Base-by-base conservation (phyloP, 192 early-diverging fungal genomes). In the Coemansia sp. region DNA sequence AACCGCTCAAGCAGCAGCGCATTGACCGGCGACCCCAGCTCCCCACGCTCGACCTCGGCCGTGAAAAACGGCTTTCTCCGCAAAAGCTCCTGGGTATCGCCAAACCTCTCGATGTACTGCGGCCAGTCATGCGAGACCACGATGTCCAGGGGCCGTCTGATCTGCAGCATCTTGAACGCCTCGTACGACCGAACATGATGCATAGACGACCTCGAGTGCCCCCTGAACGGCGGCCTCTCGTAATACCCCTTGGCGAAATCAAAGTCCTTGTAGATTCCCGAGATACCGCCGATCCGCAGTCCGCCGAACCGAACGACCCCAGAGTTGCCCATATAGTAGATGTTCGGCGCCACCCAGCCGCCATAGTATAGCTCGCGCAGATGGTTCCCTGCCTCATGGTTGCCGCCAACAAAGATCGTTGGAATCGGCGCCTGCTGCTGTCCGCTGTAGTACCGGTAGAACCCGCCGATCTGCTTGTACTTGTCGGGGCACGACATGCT, bases 121-220 rank as follows among this genome's bases (percentile, higher is more conserved):
- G 97, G 97, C 97, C 97, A 99, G 63, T 99, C 97, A 68, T 99
- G 97, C 6, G 93, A 93, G 0, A 97, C 61, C 54, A 99, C 91
- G 19, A 97, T 83, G 55, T 99, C 95, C 39, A 99, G 53, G 0
- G 92, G 91, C 24, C 82, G 54, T 11, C 83, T 64, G 14, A 96
- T 85, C 84, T 91, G 75, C 47, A 78, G 60, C 61, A 97, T 63
- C 65, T 91, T 90, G 58, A 83, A 84, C 14, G 90, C 86, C 69
- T 95, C 93, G 65, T 86, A 97, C 61, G 89, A 75, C 24, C 95
- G 78, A 6, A 91, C 83, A 82, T 99, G 95, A 68, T 99, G 97
- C 51, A 93, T 81, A 29, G 86, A 88, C 27, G 88, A 74, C 6
- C 85, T 74, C n/a, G 87, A 64, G 6, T 75, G 68, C 2, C 84